Base-by-base conservation (phyloP, 352 stramenopile genomes). In the Globisporangium viniferum region DNA sequence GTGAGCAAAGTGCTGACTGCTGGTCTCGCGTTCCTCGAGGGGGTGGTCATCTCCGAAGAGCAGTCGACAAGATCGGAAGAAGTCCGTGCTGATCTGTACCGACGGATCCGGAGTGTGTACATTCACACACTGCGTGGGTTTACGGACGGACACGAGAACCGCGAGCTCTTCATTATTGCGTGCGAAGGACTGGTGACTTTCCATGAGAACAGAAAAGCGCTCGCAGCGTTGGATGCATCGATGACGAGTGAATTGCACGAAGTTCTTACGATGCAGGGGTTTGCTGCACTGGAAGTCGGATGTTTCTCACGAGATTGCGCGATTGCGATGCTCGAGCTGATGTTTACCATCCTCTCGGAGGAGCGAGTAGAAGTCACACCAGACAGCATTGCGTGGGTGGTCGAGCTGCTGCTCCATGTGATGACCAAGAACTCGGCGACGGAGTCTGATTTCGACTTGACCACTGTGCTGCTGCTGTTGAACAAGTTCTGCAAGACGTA, bases 271-370 rank as follows among this genome's bases (percentile, higher is more conserved):
- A 24, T 59, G 12, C 65, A 70, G 7, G 69, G 76, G 39, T 67
- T 79, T 20, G 66, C 66, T 15, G 74, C 81, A 27, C 72, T 87
- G 15, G 78, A 85, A 55, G 66, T 66, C 15, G 77, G 63, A 2
- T 56, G 76, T 18, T 84, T 84, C 64, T 86, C 82, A 20, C 75
- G 89, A 31, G 82, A 91, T 2, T 88, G 79, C 46, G 75, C 88
- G 39, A 69, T 82, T n/a, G 72, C 70, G 18, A 35, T 91, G 14
- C 66, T 91, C 35, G 81, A 93, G 48, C 62, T 84, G 12, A 71
- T 62, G 29, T 62, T 60, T 44, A 39, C 5, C 1, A 27, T 44
- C 60, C 14, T 66, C 31, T 44, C 56, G 7, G 24, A 57, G 27
- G 72, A 79, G 10, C 48, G 67, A n/a, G 64, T 67, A 55, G 59